A percentile compares a stretch with the other conserved stretches of the same genome.
Evolutionary conservation across 2,329 filamentous ascomycete genomes (phyloP).

Genomic region (Nigrospora oryzae): DNA sequence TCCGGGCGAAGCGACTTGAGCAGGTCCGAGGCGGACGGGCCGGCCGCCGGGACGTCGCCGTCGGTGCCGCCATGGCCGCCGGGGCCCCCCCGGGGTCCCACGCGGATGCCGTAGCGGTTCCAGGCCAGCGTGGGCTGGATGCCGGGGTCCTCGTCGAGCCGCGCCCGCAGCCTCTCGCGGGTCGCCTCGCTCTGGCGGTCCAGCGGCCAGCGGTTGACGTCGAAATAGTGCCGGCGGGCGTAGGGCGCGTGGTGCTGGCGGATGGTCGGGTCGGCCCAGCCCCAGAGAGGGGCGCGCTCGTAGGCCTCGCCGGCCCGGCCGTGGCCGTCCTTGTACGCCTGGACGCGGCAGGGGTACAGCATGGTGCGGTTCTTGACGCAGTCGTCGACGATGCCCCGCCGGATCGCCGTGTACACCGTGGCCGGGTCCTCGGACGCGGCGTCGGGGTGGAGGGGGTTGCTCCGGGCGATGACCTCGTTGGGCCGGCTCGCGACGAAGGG

Average conservation of each 20-base stretch:
- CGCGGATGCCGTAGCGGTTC: constrained; percentile 1
- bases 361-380: constrained; percentile 31
- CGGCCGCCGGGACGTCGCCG: too few relatives aligned
- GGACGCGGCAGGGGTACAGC: constrained; percentile 29
- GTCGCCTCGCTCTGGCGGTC: constrained; percentile 24
- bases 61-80: too few relatives aligned
- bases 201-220: constrained; percentile 39
- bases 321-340: constrained; percentile 11
- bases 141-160: constrained; percentile 17
- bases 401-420: constrained; percentile 19
- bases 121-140: constrained; percentile 1
- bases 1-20: neutral
- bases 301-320: constrained; percentile 9
- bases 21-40: too few relatives aligned
- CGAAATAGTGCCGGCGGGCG: constrained; percentile 29
- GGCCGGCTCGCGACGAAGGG: neutral
- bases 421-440: constrained; percentile 7
- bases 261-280: constrained; percentile 19
- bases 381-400: constrained; percentile 33
- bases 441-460: constrained; percentile 11
- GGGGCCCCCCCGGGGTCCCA: neutral
- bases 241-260: constrained; percentile 18
- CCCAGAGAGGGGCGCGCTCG: constrained; percentile 18
- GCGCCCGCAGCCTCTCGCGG: constrained; percentile 18
- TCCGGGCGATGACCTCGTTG: too few relatives aligned